Evolutionary conservation across 768 basidiomycete genomes (phyloP).

Genomic region (Xerocomus potaroensis): DNA sequence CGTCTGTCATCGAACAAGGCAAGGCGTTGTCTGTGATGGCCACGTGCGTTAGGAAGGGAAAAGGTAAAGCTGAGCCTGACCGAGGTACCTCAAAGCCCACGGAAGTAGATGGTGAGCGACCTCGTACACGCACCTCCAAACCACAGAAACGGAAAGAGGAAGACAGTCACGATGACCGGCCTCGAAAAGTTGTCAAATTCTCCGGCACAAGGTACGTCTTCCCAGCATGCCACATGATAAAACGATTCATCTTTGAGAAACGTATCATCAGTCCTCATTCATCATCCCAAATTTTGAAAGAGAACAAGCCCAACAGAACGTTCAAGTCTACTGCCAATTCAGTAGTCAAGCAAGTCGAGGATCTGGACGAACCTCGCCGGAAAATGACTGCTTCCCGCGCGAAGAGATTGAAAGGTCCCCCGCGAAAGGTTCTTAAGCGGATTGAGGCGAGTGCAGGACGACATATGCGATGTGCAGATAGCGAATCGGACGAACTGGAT

Average conservation of each 20-base stretch:
- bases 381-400: constrained; percentile 5
- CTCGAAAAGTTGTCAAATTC: constrained; percentile 19
- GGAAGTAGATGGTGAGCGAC: constrained; percentile 1
- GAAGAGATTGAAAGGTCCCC: constrained; percentile 33
- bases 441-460: constrained; percentile 31
- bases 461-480: constrained; percentile 17
- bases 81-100: not conserved
- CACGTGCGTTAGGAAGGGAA: not conserved
- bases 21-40: not conserved
- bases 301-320: constrained; percentile 22
- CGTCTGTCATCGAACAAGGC: constrained; percentile 15
- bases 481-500: constrained; percentile 45
- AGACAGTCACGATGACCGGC: constrained; percentile 20
- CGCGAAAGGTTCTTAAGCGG: constrained; percentile 36
- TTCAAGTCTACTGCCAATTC: not conserved
- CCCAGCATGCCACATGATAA: not conserved
- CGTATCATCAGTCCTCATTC: constrained; percentile 4
- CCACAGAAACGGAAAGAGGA: constrained; percentile 18
- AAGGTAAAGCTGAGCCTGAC: not conserved
- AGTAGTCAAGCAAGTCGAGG: not conserved
- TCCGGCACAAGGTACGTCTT: constrained; percentile 13
- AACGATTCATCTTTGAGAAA: not conserved
- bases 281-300: constrained; percentile 33
- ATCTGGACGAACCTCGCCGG: not conserved
- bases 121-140: constrained; percentile 2